Percentiles rank a stretch among this genome's conserved stretches.
These are phyloP conservation scores for Talaromyces liani DNA, from an alignment of 495 filamentous ascomycete genomes.

Conservation along the genomic window DNA sequence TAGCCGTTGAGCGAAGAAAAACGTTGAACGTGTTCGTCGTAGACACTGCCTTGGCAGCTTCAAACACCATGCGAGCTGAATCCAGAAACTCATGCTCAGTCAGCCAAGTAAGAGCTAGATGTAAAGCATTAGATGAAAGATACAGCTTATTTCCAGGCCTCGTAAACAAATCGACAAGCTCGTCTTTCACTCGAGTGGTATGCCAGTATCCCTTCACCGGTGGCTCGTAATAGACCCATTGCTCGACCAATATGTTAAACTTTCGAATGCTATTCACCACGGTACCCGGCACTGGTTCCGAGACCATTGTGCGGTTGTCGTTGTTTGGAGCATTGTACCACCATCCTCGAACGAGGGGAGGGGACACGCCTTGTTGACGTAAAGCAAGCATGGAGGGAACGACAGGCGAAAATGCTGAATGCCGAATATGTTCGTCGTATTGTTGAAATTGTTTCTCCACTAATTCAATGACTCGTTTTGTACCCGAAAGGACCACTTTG, in stretches of 20 bases:
- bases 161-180: constrained; percentile 20
- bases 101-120: constrained; percentile 31
- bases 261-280: neutral
- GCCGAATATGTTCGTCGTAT: constrained; percentile 17
- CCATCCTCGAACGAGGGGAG: constrained; percentile 6
- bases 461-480: constrained; percentile 22
- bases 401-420: neutral
- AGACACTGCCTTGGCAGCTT: constrained; percentile 24
- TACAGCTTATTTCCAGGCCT: neutral
- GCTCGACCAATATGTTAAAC: neutral
- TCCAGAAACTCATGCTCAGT: constrained; percentile 22
- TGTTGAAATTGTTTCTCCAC: constrained; percentile 21
- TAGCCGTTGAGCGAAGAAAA: constrained; percentile 28
- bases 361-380: neutral
- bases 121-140: constrained; percentile 34
- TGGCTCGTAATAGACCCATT: constrained; percentile 1
- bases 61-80: constrained; percentile 23
- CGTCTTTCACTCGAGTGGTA: neutral
- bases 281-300: neutral
- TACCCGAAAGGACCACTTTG: constrained; percentile 29
- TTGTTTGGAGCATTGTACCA: neutral
- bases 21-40: constrained; percentile 39
- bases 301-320: neutral
- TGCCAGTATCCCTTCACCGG: neutral
- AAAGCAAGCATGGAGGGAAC: constrained; percentile 26